phyloP scores from a whole-genome alignment of 495 filamentous ascomycete species.

The Monascus purpureus region DNA sequence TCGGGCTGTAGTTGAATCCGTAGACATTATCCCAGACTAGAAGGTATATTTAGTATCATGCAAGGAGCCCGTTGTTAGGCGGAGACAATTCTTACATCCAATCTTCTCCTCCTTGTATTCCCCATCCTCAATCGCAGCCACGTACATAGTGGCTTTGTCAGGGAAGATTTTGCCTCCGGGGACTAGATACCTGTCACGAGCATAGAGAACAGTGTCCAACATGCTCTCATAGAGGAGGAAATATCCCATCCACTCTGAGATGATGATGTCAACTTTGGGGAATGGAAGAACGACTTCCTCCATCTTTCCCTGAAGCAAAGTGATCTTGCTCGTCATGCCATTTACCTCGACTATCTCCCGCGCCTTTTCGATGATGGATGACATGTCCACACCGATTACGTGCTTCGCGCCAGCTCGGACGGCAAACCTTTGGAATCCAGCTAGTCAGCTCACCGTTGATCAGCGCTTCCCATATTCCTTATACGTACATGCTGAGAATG shows the following conservation, averaged over 20 bases:
- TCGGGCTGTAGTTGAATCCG: slow-evolving; percentile 88
- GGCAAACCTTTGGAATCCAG: slow-evolving; percentile 60
- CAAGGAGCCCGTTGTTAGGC: too few species aligned
- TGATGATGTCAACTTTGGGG: slow-evolving; percentile 89
- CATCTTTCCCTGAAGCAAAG: slow-evolving; percentile 87
- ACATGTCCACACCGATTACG: slow-evolving; percentile 95
- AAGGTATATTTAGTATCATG: too few species aligned
- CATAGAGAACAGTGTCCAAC: slow-evolving; percentile 91
- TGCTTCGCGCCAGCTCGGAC: slow-evolving; percentile 84
- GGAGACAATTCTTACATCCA: slow-evolving; percentile 52
- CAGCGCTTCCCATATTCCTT: not conserved
- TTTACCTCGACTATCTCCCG: slow-evolving; percentile 81
- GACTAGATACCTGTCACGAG: slow-evolving; percentile 78
- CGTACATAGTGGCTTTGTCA: slow-evolving; percentile 77
- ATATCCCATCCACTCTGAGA: slow-evolving; percentile 99
- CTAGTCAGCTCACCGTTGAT: not conserved
- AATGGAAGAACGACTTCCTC: slow-evolving; percentile 88
- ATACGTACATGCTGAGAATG: slow-evolving; percentile 67
- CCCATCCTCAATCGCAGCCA: slow-evolving; percentile 75
- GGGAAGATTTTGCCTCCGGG: slow-evolving; percentile 82
- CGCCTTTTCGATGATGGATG: slow-evolving; percentile 91
- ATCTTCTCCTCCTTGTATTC: slow-evolving; percentile 88
- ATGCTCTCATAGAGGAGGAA: slow-evolving; percentile 98
- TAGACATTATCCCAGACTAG: slow-evolving; percentile 96
- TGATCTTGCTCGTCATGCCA: slow-evolving; percentile 71